Evolutionary conservation across 805 yeast genomes (phyloP).

Genomic region (Grigorovia yakushimaensis): DNA sequence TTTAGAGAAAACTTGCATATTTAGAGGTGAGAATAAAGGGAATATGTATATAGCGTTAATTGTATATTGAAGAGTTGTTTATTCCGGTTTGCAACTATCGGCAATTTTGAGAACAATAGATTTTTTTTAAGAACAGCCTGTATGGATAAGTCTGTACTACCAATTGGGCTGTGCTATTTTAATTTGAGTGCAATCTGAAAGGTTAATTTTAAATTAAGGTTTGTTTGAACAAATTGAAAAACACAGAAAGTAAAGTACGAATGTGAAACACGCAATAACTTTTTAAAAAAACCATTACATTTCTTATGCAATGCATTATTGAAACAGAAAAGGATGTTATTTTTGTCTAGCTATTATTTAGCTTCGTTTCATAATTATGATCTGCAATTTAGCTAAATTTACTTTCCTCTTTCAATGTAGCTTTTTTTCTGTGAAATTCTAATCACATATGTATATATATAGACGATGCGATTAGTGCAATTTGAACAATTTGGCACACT

Average conservation of each 20-base stretch:
- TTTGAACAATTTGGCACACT: too few species aligned
- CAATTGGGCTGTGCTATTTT: too few species aligned
- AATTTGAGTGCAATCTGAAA: too few species aligned
- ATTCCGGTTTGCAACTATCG: background rate
- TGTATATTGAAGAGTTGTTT: too few species aligned
- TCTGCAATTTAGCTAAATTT: background rate
- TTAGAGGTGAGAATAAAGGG: too few species aligned
- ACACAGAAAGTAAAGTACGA: background rate
- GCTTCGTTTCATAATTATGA: background rate
- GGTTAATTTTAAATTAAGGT: background rate
- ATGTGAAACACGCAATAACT: background rate
- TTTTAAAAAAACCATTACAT: too few species aligned
- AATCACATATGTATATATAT: background rate
- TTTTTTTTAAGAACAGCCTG: too few species aligned
- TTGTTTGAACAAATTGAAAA: background rate
- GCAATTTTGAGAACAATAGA: background rate
- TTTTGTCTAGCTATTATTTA: background rate
- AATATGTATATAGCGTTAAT: too few species aligned
- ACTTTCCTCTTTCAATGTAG: background rate
- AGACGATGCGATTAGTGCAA: too few species aligned
- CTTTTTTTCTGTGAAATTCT: too few species aligned
- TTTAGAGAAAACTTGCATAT: too few species aligned
- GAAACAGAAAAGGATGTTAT: background rate
- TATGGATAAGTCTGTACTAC: too few species aligned
- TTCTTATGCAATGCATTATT: background rate